A percentile compares a stretch with the other conserved stretches of the same genome.
These are phyloP conservation scores for Eucalyptus decipiens DNA, from an alignment of 345 rosid genomes.

Conservation along the genomic window DNA sequence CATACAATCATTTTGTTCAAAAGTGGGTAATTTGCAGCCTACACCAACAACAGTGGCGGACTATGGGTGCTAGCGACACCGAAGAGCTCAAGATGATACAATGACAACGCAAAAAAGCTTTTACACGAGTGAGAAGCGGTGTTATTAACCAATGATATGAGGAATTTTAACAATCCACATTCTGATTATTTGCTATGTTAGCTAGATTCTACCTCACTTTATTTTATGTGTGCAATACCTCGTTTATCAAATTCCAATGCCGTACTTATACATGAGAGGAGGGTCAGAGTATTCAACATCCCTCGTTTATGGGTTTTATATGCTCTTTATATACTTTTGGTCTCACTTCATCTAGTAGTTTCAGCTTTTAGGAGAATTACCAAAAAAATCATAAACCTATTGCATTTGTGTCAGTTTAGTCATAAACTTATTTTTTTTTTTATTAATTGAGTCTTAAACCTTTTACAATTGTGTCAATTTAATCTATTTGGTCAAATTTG, in stretches of 20 bases:
- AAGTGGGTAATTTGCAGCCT: background rate
- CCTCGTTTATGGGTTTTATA: background rate
- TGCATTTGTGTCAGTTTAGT: background rate
- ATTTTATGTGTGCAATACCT: too few relatives aligned
- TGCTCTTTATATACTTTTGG: background rate
- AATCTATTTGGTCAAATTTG: too few relatives aligned
- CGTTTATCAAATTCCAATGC: too few relatives aligned
- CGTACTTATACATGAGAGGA: background rate
- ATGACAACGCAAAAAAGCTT: background rate
- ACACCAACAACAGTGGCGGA: background rate
- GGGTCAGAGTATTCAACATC: background rate
- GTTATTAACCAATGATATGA: background rate
- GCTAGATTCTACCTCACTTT: too few relatives aligned
- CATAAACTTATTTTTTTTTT: too few relatives aligned
- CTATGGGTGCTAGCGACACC: background rate
- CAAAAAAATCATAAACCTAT: too few relatives aligned
- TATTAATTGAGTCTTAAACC: too few relatives aligned
- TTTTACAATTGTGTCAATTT: too few relatives aligned
- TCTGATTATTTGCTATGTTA: background rate
- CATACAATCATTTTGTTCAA: background rate
- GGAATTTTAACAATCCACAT: background rate
- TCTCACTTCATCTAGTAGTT: background rate
- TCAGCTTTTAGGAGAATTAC: background rate
- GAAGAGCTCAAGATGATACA: background rate
- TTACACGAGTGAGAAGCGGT: background rate